Percentiles rank a stretch among this genome's conserved stretches.
phyloP scores from a whole-genome alignment of 2,329 filamentous ascomycete genomes.

The Apiospora phragmitis region DNA sequence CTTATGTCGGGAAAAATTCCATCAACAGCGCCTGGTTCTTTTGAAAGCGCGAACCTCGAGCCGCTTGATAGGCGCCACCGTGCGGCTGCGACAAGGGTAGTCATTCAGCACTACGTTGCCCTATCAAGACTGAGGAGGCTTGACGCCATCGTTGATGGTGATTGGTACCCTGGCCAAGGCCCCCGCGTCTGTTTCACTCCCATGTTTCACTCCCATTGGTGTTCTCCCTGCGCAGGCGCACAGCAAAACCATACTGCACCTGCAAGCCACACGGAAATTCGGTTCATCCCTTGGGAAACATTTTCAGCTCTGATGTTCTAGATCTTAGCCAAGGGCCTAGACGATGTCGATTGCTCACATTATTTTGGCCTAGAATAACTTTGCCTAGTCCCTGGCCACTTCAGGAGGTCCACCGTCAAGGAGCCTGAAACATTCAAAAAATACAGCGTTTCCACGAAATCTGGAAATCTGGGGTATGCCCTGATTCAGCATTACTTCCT shows the following conservation, averaged over 20 bases:
- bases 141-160: neutral
- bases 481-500: no score
- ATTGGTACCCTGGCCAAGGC: neutral
- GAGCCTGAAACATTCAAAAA: no score
- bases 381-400: no score
- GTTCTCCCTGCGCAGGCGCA: neutral
- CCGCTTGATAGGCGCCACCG: neutral
- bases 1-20: neutral
- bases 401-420: no score
- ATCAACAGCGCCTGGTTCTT: neutral
- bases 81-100: neutral
- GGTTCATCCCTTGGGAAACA: neutral
- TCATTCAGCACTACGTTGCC: neutral
- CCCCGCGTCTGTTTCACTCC: no score
- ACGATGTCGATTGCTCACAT: no score
- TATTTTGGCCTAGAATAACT: no score
- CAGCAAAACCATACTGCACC: neutral
- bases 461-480: no score
- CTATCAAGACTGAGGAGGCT: neutral
- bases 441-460: no score
- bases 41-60: neutral
- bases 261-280: neutral
- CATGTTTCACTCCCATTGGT: neutral
- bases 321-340: neutral
- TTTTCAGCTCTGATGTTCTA: neutral